Evolutionary conservation across 352 stramenopile species (phyloP).

Genomic region (Phytophthora cactorum): DNA sequence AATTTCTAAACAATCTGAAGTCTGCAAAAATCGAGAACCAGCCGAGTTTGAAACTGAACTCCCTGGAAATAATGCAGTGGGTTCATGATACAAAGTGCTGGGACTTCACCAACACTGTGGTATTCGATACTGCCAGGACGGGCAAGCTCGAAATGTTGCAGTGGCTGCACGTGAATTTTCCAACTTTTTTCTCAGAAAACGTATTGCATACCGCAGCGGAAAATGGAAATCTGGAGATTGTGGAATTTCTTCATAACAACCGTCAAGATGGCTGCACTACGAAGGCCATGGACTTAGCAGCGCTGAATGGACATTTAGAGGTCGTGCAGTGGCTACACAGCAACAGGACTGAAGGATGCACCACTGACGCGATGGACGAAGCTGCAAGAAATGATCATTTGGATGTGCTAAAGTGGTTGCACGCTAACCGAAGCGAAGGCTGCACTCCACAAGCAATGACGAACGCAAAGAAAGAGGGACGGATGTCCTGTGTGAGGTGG

Average conservation of each 20-base stretch:
- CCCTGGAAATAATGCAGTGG: background rate
- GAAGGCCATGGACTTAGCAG: slow-evolving; percentile 7
- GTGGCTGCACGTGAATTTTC: background rate
- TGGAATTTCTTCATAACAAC: slow-evolving; percentile 17
- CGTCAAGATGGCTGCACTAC: slow-evolving; percentile 2
- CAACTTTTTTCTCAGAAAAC: background rate
- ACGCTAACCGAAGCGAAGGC: slow-evolving; percentile 12
- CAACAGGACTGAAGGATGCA: slow-evolving; percentile 11
- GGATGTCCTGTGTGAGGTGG: slow-evolving; percentile 7
- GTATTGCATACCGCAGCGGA: background rate
- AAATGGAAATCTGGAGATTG: background rate
- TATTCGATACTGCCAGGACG: background rate
- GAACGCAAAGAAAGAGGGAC: background rate
- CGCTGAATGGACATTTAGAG: slow-evolving; percentile 12
- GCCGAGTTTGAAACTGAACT: background rate
- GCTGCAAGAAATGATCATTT: slow-evolving; percentile 2
- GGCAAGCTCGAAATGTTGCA: background rate
- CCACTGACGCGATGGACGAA: background rate
- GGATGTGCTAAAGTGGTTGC: slow-evolving; percentile 9
- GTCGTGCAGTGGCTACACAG: slow-evolving; percentile 15
- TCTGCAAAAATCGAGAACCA: background rate
- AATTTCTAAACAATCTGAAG: background rate
- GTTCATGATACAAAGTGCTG: background rate
- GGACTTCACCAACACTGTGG: background rate
- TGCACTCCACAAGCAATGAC: slow-evolving; percentile 6